Evolutionary conservation across 768 basidiomycete genomes (phyloP).

Genomic region (Suillus spraguei): DNA sequence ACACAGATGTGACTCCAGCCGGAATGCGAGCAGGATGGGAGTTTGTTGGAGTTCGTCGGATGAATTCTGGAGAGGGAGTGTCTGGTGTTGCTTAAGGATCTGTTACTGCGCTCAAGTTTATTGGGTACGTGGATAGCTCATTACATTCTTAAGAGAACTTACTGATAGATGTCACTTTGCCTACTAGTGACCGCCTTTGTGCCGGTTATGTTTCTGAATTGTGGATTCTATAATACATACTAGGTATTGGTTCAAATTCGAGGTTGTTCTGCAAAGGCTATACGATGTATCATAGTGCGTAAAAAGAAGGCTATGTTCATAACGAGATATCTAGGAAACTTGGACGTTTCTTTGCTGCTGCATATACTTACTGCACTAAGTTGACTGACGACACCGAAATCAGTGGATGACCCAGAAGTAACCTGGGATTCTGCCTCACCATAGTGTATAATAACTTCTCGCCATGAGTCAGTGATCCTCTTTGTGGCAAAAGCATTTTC

Average conservation of each 20-base stretch:
- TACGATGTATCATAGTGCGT: not conserved
- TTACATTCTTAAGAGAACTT: slow-evolving; percentile 32
- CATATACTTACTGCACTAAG: not conserved
- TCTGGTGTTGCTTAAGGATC: slow-evolving; percentile 49
- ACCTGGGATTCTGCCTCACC: not conserved
- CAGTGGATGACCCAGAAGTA: not conserved
- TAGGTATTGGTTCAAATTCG: not conserved
- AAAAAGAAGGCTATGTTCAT: not conserved
- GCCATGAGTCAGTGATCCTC: not conserved
- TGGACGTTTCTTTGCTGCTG: not conserved
- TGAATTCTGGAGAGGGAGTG: slow-evolving; percentile 53
- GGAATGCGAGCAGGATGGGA: slow-evolving; percentile 74
- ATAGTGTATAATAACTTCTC: not conserved
- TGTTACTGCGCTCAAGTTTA: slow-evolving; percentile 80
- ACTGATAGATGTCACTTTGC: slow-evolving; percentile 35
- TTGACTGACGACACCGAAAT: not conserved
- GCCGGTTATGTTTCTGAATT: slow-evolving; percentile 8
- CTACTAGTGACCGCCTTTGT: slow-evolving; percentile 36
- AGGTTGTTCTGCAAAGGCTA: not conserved
- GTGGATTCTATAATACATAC: not conserved
- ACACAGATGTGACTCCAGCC: slow-evolving; percentile 68
- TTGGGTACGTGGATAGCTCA: slow-evolving; percentile 55
- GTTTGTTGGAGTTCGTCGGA: slow-evolving; percentile 66
- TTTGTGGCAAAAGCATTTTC: slow-evolving; percentile 11
- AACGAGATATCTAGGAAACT: not conserved